These are phyloP conservation scores for Leucocoprinus birnbaumii DNA, from an alignment of 768 basidiomycete genomes.

Conservation along the genomic window DNA sequence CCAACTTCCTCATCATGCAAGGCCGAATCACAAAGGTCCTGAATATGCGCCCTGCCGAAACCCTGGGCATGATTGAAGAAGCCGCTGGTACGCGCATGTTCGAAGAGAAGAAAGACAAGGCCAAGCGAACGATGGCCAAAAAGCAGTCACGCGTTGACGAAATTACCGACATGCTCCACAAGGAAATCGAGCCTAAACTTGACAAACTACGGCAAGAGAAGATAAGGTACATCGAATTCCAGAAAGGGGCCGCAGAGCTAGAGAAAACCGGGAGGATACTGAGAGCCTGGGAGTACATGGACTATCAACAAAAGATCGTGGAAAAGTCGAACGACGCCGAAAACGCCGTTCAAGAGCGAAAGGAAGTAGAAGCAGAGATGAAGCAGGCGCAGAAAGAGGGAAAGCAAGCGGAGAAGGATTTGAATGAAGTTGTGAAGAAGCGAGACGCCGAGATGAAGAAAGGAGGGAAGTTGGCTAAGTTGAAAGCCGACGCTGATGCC, in stretches of 20 bases:
- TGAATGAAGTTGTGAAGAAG: constrained; percentile 63
- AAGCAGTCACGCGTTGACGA: constrained; percentile 96
- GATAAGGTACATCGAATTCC: constrained; percentile 82
- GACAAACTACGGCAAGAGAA: constrained; percentile 90
- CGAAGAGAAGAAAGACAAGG: constrained; percentile 97
- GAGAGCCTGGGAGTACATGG: constrained; percentile 87
- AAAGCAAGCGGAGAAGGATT: constrained; percentile 65
- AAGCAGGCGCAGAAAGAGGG: constrained; percentile 51
- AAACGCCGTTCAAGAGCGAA: constrained; percentile 46
- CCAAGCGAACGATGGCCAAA: constrained; percentile 92
- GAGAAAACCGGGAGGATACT: constrained; percentile 81
- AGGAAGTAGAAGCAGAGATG: constrained; percentile 41
- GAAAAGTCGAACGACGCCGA: constrained; percentile 56
- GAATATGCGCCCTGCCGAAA: constrained; percentile 98
- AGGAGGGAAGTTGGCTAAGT: constrained; percentile 85
- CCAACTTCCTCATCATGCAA: constrained; percentile 99
- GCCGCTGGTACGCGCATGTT: constrained; percentile 99
- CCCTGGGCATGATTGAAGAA: constrained; percentile 97
- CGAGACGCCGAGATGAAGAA: constrained; percentile 88
- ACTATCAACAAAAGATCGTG: constrained; percentile 47
- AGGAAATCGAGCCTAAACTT: constrained; percentile 94
- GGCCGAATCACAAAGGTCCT: constrained; percentile 98
- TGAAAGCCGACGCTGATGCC: constrained; percentile 77
- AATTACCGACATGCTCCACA: constrained; percentile 70
- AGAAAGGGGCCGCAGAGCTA: constrained; percentile 85